These are phyloP conservation scores for Parasitella parasitica DNA, from an alignment of 371 early-diverging fungal species.

Conservation along the genomic window DNA sequence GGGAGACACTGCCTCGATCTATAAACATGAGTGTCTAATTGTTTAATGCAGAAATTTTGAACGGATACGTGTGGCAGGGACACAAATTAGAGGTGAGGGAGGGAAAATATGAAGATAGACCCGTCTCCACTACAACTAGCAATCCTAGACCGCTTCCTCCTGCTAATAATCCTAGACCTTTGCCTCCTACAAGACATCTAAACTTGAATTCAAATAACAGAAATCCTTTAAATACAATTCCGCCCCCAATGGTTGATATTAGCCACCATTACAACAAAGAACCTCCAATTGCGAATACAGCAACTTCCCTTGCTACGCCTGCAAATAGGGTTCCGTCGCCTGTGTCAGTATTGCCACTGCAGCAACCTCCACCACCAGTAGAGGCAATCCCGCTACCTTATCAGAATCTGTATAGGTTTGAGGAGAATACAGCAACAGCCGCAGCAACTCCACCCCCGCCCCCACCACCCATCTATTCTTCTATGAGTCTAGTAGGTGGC, in stretches of 20 bases:
- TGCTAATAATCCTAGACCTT: neutral
- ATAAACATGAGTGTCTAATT: neutral
- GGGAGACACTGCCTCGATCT: neutral
- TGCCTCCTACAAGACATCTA: neutral
- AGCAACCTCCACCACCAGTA: neutral
- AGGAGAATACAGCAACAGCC: neutral
- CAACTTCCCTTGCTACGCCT: neutral
- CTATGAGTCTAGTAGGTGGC: constrained; percentile 37
- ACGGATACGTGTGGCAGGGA: constrained; percentile 80
- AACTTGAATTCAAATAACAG: neutral
- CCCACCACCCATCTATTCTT: constrained; percentile 20
- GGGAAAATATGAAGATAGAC: constrained; percentile 43
- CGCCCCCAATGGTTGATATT: neutral
- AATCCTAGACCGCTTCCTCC: neutral
- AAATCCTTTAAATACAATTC: constrained; percentile 5
- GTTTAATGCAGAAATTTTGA: constrained; percentile 54
- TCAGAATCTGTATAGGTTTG: constrained; percentile 18
- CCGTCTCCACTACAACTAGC: neutral
- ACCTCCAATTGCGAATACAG: neutral
- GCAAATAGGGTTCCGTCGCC: constrained; percentile 2
- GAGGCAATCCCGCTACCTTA: neutral
- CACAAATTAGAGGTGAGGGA: constrained; percentile 76
- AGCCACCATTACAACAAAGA: neutral
- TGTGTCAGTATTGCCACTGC: neutral
- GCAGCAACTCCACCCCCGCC: constrained; percentile 20